Evolutionary conservation across 2,329 filamentous ascomycete genomes (phyloP), one percentile per base, ranked within the genome.

Genomic region (Penicillium sp.): DNA sequence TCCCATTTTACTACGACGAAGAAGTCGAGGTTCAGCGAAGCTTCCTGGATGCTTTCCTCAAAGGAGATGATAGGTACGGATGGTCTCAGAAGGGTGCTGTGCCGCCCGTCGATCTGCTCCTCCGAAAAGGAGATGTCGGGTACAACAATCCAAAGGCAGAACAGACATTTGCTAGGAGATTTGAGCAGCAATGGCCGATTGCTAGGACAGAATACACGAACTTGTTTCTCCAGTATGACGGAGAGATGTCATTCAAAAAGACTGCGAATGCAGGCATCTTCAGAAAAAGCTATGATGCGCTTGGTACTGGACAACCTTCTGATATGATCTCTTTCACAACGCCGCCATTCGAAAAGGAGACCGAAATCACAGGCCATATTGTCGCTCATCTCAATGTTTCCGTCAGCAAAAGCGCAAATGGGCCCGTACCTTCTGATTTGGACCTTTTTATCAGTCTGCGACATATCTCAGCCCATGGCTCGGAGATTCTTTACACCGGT

Each of bases 41-140:
- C 56, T 89, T 89, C 64, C 70, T 89, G 0, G 83, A 87, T 54
- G 85, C 85, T 0, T 89, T 88, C 61, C 76, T 89, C 28, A 88
- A 87, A 59, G 81, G 76, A 1, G 76, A 87, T 0, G 86, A 89
- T 59, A 70, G 73, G 0, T 73, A 75, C 12, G 66, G 66, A 16
- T 67, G 60, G 64, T 52, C 53, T 5, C 46, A 18, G 13, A 42
- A 49, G 8, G 82, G 84, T n/a, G 81, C 81, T 49, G 67, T 85
- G 0, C 75, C 85, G 0, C 75, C 81, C 0, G 82, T 89, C 1
- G 79, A 76, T 41, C 63, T 88, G 0, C 76, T 82, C 0, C 69
- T 88, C 3, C 77, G 85, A 4, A 84, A 85, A 64, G 85, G 85
- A 6, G 77, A 88, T 45, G 79, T 85, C 0, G 85, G 85, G 0